A percentile compares a stretch with the other conserved stretches of the same genome.
Conservation (phyloP, 768 basidiomycete species). For the Termitomyces sp. region DNA sequence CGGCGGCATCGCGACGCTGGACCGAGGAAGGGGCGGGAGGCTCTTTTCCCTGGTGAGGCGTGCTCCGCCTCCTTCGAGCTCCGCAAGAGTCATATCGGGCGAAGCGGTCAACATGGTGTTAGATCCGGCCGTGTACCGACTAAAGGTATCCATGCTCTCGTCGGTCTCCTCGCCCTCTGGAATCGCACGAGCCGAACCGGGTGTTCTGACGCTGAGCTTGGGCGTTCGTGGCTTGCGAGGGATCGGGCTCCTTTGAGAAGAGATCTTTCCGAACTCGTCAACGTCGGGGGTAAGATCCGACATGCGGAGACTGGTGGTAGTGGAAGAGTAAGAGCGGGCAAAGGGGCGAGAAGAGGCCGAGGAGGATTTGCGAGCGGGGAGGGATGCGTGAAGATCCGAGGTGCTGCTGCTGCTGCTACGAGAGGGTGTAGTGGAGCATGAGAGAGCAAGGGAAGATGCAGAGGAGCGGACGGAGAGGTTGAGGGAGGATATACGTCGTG, state of each 20-base stretch:
- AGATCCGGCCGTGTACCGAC: not conserved
- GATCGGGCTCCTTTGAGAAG: not conserved
- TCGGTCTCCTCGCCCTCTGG: not conserved
- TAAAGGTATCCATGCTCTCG: not conserved
- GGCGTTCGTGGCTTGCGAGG: not conserved
- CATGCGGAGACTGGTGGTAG: not conserved
- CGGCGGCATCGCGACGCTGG: no score
- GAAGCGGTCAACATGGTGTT: not conserved
- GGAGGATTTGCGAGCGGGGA: not conserved
- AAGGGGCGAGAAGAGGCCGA: not conserved
- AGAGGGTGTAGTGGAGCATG: slow-evolving; percentile 15
- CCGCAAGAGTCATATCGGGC: not conserved
- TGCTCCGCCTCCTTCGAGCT: not conserved
- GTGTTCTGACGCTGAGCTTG: not conserved
- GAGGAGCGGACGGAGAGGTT: slow-evolving; percentile 47
- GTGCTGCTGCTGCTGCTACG: slow-evolving; percentile 29
- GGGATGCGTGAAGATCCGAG: slow-evolving; percentile 18
- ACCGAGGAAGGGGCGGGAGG: not conserved
- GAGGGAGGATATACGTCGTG: slow-evolving; percentile 56
- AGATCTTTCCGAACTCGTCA: not conserved
- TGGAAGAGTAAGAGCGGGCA: not conserved
- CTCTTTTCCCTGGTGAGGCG: not conserved
- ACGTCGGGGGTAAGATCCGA: not conserved
- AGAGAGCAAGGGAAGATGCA: slow-evolving; percentile 34
- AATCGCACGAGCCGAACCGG: not conserved